phyloP scores from a whole-genome alignment of 352 stramenopile genomes.

The Thalassiosira mediterranea region DNA sequence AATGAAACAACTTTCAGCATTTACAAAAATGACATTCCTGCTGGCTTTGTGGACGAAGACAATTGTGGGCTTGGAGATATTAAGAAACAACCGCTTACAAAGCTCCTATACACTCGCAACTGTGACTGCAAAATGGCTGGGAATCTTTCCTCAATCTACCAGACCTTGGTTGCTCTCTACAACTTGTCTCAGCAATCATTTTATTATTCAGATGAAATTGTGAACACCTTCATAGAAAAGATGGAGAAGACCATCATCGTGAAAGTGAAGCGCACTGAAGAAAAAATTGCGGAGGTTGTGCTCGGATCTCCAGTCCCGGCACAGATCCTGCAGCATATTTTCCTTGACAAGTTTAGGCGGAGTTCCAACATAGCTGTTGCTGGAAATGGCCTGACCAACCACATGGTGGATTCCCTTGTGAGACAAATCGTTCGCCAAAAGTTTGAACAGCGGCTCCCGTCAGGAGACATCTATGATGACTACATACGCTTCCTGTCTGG shows the following conservation, averaged over 20 bases:
- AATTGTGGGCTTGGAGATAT: slow-evolving; percentile 51
- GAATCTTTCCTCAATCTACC: slow-evolving; percentile 67
- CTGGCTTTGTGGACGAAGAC: slow-evolving; percentile 30
- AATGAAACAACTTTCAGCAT: slow-evolving; percentile 70
- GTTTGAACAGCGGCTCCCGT: slow-evolving; percentile 57
- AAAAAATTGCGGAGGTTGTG: slow-evolving; percentile 44
- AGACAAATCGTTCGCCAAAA: slow-evolving; percentile 64
- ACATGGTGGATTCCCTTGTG: slow-evolving; percentile 51
- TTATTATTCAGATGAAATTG: slow-evolving; percentile 72
- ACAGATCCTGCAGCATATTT: slow-evolving; percentile 63
- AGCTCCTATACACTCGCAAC: slow-evolving; percentile 61
- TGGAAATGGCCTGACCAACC: slow-evolving; percentile 24
- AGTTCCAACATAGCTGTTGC: slow-evolving; percentile 54
- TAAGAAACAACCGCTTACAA: slow-evolving; percentile 57
- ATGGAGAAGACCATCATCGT: slow-evolving; percentile 57
- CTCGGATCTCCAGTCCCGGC: slow-evolving; percentile 29
- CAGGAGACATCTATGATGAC: slow-evolving; percentile 62
- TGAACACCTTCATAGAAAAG: slow-evolving; percentile 74
- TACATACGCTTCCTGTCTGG: slow-evolving; percentile 68
- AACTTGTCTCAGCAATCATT: slow-evolving; percentile 62
- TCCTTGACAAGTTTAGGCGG: slow-evolving; percentile 60
- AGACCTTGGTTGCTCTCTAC: slow-evolving; percentile 65
- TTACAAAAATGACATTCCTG: slow-evolving; percentile 65
- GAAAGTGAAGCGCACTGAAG: slow-evolving; percentile 54
- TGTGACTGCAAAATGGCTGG: slow-evolving; percentile 72